Evolutionary conservation across 2,329 filamentous ascomycete genomes (phyloP).

Genomic region (Ophiostoma sp.): DNA sequence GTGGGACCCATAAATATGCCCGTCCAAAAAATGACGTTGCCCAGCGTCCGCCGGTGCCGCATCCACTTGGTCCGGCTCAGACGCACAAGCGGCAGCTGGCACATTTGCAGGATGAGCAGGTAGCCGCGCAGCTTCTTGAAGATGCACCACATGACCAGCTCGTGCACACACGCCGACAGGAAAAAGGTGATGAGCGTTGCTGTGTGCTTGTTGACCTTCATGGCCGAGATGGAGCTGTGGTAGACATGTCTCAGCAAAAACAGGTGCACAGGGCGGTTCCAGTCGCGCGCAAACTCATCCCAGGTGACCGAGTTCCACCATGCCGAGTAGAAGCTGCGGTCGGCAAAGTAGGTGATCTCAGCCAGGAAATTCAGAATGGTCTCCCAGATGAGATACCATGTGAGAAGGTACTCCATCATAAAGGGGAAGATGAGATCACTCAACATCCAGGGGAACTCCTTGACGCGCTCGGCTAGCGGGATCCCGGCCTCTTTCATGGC

Average conservation of each 20-base stretch:
- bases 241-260: slow-evolving; percentile 76
- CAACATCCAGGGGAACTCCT: slow-evolving; percentile 68
- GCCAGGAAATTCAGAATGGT: slow-evolving; percentile 68
- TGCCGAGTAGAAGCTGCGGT: slow-evolving; percentile 64
- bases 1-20: slow-evolving; percentile 74
- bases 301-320: slow-evolving; percentile 62
- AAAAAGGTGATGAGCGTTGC: slow-evolving; percentile 74
- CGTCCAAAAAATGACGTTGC: slow-evolving; percentile 73
- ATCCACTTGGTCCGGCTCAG: slow-evolving; percentile 63
- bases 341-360: slow-evolving; percentile 70
- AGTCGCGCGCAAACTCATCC: slow-evolving; percentile 75
- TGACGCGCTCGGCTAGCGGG: slow-evolving; percentile 55
- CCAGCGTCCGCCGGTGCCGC: slow-evolving; percentile 56
- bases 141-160: slow-evolving; percentile 73
- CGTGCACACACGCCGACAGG: slow-evolving; percentile 64
- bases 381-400: slow-evolving; percentile 81
- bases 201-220: slow-evolving; percentile 63
- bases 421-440: slow-evolving; percentile 72
- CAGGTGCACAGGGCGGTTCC: slow-evolving; percentile 72
- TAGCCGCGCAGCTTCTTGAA: slow-evolving; percentile 75
- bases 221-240: slow-evolving; percentile 67
- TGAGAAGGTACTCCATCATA: slow-evolving; percentile 69
- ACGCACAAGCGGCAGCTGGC: slow-evolving; percentile 64
- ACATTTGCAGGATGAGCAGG: slow-evolving; percentile 66
- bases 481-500: slow-evolving; percentile 62